These are phyloP conservation scores for Cutaneotrichosporon sp. DNA, from an alignment of 1,284 basidiomycete species.

Conservation along the genomic window DNA sequence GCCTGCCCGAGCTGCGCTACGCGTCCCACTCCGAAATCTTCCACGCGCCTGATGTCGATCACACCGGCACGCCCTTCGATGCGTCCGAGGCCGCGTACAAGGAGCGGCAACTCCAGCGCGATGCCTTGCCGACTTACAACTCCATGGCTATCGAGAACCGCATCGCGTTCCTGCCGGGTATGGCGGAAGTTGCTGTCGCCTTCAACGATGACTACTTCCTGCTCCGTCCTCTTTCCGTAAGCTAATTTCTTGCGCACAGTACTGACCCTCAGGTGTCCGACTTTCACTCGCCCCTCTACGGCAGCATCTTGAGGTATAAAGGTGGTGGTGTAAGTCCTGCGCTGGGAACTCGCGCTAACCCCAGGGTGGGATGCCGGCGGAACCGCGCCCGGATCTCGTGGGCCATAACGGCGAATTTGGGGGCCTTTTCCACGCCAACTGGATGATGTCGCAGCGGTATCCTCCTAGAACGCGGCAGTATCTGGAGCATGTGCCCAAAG, in stretches of 20 bases:
- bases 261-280: slow-evolving; percentile 26
- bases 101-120: slow-evolving; percentile 32
- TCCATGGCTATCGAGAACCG: slow-evolving; percentile 46
- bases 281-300: slow-evolving; percentile 42
- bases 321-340: slow-evolving; percentile 20
- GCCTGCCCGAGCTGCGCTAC: slow-evolving; percentile 32
- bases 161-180: slow-evolving; percentile 39
- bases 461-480: slow-evolving; percentile 40
- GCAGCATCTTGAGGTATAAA: slow-evolving; percentile 42
- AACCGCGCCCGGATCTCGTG: slow-evolving; percentile 30
- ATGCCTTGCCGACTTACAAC: slow-evolving; percentile 42
- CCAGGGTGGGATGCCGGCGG: slow-evolving; percentile 36
- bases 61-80: slow-evolving; percentile 12
- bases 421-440: slow-evolving; percentile 45
- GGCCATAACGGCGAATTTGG: slow-evolving; percentile 39
- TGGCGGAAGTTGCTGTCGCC: slow-evolving; percentile 34
- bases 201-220: slow-evolving; percentile 45
- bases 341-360: neutral
- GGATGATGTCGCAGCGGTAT: slow-evolving; percentile 38
- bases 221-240: slow-evolving; percentile 1
- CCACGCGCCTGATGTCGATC: slow-evolving; percentile 12
- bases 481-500: slow-evolving; percentile 43
- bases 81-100: slow-evolving; percentile 12
- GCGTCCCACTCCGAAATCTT: slow-evolving; percentile 42
- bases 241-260: neutral